These are phyloP conservation scores for Chenopodium album DNA, from an alignment of 148 eudicot genomes.

Conservation along the genomic window DNA sequence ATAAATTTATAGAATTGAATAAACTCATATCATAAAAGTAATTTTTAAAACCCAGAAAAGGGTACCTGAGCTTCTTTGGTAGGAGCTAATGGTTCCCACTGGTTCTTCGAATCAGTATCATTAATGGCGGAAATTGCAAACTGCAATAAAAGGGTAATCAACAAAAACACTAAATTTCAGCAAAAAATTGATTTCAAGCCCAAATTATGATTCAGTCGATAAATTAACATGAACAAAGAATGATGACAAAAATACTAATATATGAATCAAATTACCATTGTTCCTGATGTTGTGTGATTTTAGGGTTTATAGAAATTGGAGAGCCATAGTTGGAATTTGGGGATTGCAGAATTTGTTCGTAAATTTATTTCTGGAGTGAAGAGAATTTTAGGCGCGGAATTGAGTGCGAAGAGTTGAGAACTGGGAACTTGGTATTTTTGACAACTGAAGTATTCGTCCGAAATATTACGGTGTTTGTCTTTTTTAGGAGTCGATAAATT, in stretches of 20 bases:
- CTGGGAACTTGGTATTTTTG: not conserved
- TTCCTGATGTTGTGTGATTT: too few relatives aligned
- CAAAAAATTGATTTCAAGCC: not conserved
- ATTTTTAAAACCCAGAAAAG: not conserved
- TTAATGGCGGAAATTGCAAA: slow-evolving; percentile 92
- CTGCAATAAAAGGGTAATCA: slow-evolving; percentile 32
- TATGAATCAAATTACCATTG: slow-evolving; percentile 18
- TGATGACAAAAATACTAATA: not conserved
- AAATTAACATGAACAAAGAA: not conserved
- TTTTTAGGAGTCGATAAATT: too few relatives aligned
- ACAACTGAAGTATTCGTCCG: not conserved
- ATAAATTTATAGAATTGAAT: not conserved
- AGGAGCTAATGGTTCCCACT: slow-evolving; percentile 94
- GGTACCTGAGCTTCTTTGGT: slow-evolving; percentile 95
- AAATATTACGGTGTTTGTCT: not conserved
- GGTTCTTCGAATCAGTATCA: slow-evolving; percentile 64
- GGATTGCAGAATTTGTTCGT: not conserved
- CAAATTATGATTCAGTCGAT: not conserved
- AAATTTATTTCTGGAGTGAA: not conserved
- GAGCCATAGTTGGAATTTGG: not conserved
- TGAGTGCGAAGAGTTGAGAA: not conserved
- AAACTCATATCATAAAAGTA: not conserved
- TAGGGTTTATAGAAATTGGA: not conserved
- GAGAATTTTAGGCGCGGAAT: slow-evolving; percentile 9
- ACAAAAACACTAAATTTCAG: not conserved